Base-by-base conservation (phyloP, 2,329 filamentous ascomycete genomes). In the Graphiopsis chlorocephala region DNA sequence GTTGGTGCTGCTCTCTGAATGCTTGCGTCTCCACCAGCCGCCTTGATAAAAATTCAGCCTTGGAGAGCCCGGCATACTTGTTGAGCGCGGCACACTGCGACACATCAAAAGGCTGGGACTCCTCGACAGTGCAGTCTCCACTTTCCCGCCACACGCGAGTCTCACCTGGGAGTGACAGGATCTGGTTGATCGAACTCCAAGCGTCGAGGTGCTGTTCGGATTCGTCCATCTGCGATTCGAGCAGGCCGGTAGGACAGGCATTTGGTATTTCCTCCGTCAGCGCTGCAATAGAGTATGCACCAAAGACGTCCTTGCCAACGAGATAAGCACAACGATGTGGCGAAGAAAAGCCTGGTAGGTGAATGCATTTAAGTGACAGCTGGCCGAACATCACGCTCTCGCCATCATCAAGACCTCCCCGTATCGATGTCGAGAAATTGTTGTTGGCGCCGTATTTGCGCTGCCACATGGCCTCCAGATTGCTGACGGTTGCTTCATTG, bases 321-420 rank as follows among this genome's bases (percentile, higher is more conserved):
- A 64, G 55, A 28, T 59, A 64, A 7, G 53, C 63, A 20, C 63
- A 56, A n/a, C 63, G 63, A 53, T 55, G 15, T 2, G 63, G 63
- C 6, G 45, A 14, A 8, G 55, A 55, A 20, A 64, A 60, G 6
- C 63, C 63, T 4, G 63, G 55, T 31, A 64, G 31, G 26, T 64
- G 63, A 14, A 64, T 42, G 56, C 55, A 52, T 14, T 14, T 50
- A 26, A 64, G 20, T 6, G 55, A 52, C 11, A 64, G 25, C 45
- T 31, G 26, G 28, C 63, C 63, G 10, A 64, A 29, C 38, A 26
- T 45, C 17, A 64, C 17, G 4, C 14, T 28, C 29, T 35, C 53
- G 42, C 63, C 63, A 31, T 64, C 63, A 10, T 55, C n/a, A 5
- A 64, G 63, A 11, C 55, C 63, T 29, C 29, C 33, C 4, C 63